Evolutionary conservation across 2,329 filamentous ascomycete genomes (phyloP), one percentile per base, ranked within the genome.

Genomic region (Alternaria gansuensis): DNA sequence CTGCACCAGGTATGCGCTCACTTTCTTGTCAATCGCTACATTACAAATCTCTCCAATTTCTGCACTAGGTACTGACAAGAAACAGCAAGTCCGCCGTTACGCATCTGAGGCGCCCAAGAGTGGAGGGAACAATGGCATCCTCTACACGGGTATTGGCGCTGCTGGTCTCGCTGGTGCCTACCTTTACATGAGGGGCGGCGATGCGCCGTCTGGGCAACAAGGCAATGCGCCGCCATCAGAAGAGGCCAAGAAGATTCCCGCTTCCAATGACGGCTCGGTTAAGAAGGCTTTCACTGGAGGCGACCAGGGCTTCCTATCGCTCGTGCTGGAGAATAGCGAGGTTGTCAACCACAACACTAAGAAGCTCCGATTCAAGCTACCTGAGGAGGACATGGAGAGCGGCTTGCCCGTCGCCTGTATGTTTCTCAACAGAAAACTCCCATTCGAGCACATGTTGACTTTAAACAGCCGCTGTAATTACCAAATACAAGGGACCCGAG

Each of bases 281-380:
- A 83, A 83, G 75, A 77, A 78, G 64, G 82, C 84, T 57, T 89
- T 98, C 78, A 90, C 85, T 33, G 93, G 94, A 67, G 92, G 92
- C 66, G 92, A 96, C 62, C 93, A 97, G 80, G 93, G 92, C 67
- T 98, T 93, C 81, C 78, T 97, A 64, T 88, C 88, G 63, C 85
- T 98, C 68, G 88, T 90, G 81, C 84, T 98, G 56, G 87, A 92
- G 56, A 87, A 89, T 55, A 85, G 93, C 49, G 90, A 96, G 81
- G 81, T 83, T 44, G 80, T 97, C 81, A 97, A 92, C 83, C 90
- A 93, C 85, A 98, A 98, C 84, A 96, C 93, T 71, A 98, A 98
- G 88, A 89, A 87, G 71, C 84, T 98, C 76, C 88, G 91, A 70
- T 98, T 99, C 81, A 88, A 89, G 72, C 87, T 98, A 41, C 91